phyloP scores from a whole-genome alignment of 2,329 filamentous ascomycete species.

The Epichloe hybrida region DNA sequence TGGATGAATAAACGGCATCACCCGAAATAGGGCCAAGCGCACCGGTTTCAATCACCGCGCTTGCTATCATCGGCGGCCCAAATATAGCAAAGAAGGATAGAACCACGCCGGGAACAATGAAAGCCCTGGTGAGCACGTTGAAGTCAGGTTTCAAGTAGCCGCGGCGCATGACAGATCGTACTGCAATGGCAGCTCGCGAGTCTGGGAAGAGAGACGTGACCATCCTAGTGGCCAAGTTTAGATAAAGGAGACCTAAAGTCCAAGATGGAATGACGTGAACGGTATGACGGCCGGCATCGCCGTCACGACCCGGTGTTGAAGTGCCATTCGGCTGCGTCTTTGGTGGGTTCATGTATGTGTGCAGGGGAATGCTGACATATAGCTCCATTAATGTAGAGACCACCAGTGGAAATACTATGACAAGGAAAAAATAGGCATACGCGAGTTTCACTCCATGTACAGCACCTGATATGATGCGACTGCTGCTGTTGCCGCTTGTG shows the following conservation, averaged over 20 bases:
- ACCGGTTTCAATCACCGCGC: slow-evolving; percentile 14
- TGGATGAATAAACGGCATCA: slow-evolving; percentile 17
- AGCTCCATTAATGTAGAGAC: slow-evolving; percentile 73
- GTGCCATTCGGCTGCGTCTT: slow-evolving; percentile 15
- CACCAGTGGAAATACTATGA: slow-evolving; percentile 68
- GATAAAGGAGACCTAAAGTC: slow-evolving; percentile 83
- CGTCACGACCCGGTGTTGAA: slow-evolving; percentile 7
- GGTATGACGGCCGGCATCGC: slow-evolving; percentile 35
- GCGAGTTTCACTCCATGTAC: slow-evolving; percentile 33
- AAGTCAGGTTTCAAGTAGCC: slow-evolving; percentile 73
- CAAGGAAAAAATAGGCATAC: slow-evolving; percentile 65
- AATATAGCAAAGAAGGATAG: slow-evolving; percentile 49
- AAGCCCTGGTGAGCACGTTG: slow-evolving; percentile 65
- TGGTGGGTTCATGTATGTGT: slow-evolving; percentile 54
- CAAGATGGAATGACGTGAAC: slow-evolving; percentile 86
- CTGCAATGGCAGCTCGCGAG: slow-evolving; percentile 59
- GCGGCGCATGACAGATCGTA: slow-evolving; percentile 57
- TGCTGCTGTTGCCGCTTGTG: slow-evolving; percentile 10
- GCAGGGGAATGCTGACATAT: slow-evolving; percentile 76
- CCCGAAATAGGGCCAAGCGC: slow-evolving; percentile 11
- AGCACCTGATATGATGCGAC: slow-evolving; percentile 15
- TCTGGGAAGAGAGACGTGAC: slow-evolving; percentile 53
- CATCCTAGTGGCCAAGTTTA: slow-evolving; percentile 63
- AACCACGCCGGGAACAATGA: slow-evolving; percentile 62
- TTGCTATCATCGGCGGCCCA: slow-evolving; percentile 48